Percentiles rank a stretch among this genome's conserved stretches.
Conservation (phyloP, 2,329 filamentous ascomycete species). For the Ophiostoma tasmaniense region DNA sequence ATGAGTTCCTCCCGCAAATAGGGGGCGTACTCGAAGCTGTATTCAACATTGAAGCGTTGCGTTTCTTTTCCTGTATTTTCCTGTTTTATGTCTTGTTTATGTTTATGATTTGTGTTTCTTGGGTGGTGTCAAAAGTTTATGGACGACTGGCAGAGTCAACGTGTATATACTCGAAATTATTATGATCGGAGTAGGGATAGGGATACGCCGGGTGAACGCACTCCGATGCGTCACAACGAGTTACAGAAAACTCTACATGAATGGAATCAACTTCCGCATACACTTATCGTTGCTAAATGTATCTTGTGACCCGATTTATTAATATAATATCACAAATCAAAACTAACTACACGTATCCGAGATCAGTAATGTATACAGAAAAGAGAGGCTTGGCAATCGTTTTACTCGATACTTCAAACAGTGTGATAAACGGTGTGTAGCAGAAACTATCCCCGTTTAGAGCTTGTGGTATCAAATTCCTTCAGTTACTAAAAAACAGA, state of each 20-base stretch:
- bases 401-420: too few relatives aligned
- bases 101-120: neutral
- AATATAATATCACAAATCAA: too few relatives aligned
- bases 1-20: neutral
- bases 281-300: neutral
- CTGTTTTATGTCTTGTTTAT: neutral
- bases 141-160: neutral
- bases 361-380: too few relatives aligned
- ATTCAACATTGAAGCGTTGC: conserved; percentile 9
- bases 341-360: too few relatives aligned
- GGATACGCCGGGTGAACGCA: neutral
- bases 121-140: conserved; percentile 1
- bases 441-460: too few relatives aligned
- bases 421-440: too few relatives aligned
- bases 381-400: too few relatives aligned
- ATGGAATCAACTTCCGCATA: conserved; percentile 10
- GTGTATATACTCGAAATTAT: neutral
- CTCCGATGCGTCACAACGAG: neutral
- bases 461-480: too few relatives aligned
- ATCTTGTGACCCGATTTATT: too few relatives aligned
- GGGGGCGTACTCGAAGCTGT: conserved; percentile 1
- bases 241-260: neutral
- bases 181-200: neutral
- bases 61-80: neutral
- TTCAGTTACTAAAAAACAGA: too few relatives aligned